Conservation (phyloP, 306 rosid species). For the Lathyrus tuberosus region DNA sequence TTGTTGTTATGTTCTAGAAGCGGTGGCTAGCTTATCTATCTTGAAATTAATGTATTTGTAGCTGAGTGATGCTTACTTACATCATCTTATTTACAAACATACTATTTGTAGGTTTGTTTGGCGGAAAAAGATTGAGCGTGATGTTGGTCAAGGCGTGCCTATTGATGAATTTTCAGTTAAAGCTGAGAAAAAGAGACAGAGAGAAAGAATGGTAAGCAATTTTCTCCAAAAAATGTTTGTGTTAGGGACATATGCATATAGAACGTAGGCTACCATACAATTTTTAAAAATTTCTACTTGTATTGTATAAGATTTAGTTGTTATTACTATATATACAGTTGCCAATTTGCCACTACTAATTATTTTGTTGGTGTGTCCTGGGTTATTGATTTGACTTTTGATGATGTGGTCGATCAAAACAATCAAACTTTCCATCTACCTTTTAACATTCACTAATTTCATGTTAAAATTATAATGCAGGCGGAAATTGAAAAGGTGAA, state of each 20-base stretch:
- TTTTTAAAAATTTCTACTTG: background rate
- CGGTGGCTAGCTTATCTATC: background rate
- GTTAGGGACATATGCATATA: background rate
- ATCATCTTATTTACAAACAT: constrained; percentile 4
- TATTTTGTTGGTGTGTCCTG: background rate
- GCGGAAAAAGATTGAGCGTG: constrained; percentile 96
- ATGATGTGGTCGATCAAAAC: background rate
- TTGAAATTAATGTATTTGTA: background rate
- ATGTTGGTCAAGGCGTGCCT: constrained; percentile 68
- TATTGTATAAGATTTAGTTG: background rate
- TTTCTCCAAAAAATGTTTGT: background rate
- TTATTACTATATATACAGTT: background rate
- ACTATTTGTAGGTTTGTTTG: constrained; percentile 79
- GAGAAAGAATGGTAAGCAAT: constrained; percentile 77
- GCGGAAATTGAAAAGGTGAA: constrained; percentile 96
- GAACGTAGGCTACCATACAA: background rate
- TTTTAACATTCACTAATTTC: background rate
- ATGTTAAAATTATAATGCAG: constrained; percentile 52
- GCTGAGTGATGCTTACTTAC: background rate
- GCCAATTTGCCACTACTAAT: background rate
- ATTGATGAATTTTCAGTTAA: constrained; percentile 71
- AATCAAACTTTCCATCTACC: background rate
- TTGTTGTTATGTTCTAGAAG: background rate
- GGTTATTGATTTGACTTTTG: background rate
- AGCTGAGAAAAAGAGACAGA: constrained; percentile 74